These are phyloP conservation scores for Coemansia sp. DNA, from an alignment of 192 early-diverging fungal genomes.

Conservation along the genomic window DNA sequence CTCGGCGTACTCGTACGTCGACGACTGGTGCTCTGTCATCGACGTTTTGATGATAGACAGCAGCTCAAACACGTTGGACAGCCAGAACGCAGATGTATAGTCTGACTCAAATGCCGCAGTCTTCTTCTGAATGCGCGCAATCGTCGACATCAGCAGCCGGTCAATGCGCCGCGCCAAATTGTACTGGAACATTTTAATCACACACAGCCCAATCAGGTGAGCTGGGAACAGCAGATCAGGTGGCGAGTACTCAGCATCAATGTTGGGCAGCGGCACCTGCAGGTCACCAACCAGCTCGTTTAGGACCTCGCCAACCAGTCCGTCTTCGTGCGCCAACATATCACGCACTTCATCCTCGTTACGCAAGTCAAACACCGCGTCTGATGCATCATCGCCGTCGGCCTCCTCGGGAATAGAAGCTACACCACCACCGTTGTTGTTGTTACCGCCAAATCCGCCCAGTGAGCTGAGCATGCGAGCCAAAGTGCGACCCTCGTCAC, in stretches of 20 bases:
- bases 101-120: constrained; percentile 57
- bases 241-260: constrained; percentile 66
- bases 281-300: constrained; percentile 85
- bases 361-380: constrained; percentile 13
- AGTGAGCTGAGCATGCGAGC: constrained; percentile 46
- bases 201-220: constrained; percentile 82
- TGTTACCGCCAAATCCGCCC: constrained; percentile 20
- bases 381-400: constrained; percentile 5
- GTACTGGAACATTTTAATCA: constrained; percentile 83
- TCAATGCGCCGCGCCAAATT: constrained; percentile 82
- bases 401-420: constrained; percentile 18
- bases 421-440: background rate
- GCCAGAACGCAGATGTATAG: constrained; percentile 86
- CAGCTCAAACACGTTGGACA: constrained; percentile 95
- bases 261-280: constrained; percentile 84
- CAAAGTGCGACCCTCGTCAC: constrained; percentile 38
- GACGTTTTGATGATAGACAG: constrained; percentile 84
- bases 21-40: constrained; percentile 67
- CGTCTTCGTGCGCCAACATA: constrained; percentile 61
- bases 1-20: constrained; percentile 61
- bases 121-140: constrained; percentile 75
- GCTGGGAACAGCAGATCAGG: constrained; percentile 89
- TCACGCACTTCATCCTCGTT: constrained; percentile 47
- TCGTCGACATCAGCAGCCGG: constrained; percentile 80
- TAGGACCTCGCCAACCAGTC: constrained; percentile 77